Evolutionary conservation across 768 basidiomycete genomes (phyloP), one percentile per base, ranked within the genome.

Genomic region (Russula vinacea): DNA sequence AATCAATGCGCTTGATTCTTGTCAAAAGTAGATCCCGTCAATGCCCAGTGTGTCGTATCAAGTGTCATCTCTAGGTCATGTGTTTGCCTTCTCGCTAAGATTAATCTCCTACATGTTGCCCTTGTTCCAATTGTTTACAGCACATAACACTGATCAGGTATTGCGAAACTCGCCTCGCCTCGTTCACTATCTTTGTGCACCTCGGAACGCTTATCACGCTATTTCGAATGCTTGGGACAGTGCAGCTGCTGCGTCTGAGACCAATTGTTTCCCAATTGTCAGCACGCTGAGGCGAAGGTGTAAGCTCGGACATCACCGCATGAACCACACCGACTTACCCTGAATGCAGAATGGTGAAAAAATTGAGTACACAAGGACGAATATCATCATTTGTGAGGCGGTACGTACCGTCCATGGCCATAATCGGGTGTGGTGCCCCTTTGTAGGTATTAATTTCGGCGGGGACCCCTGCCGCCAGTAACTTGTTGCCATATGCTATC

Each of bases 341-440:
- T 62, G 24, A 55, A 56, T 11, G 53, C 51, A 67, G 47, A 56
- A 49, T 32, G 35, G 24, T 35, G 60, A 45, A 17, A 42, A 24
- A 32, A 45, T 44, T 58, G 56, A 67, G 62, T 55, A 47, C n/a
- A 50, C 24, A 35, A 44, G n/a, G 35, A 54, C 37, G 32, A 35
- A 35, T 10, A 49, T 32, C n/a, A 47, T 13, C 33, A 50, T 40
- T 33, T 6, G 16, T n/a, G 11, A 51, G 55, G 50, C 33, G 55
- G 59, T 61, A 70, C 84, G 65, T 65, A 86, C 85, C 85, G 63
- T 88, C 87, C 86, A 89, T 87, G 7, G 83, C 84, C 81, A 90
- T 83, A 49, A 88, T 82, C 1, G 83, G 87, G 76, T 90, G 88
- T 33, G 88, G 89, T 5, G 83, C 85, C 13, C 80, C 81, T 68